phyloP scores from a whole-genome alignment of 2,329 filamentous ascomycete species.

The Fusarium albosuccineum region DNA sequence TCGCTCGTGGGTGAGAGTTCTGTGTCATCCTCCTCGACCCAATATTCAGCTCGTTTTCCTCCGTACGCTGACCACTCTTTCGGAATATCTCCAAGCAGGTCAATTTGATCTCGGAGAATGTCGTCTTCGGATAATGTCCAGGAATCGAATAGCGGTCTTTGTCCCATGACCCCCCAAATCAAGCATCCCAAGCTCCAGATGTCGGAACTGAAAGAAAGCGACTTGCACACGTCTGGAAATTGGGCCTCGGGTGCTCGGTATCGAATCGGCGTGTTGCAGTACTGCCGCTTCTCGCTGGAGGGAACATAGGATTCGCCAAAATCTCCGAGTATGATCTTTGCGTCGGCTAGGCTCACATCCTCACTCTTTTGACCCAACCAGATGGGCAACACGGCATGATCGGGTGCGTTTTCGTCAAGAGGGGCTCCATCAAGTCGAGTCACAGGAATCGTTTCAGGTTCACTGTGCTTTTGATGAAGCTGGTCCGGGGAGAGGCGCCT shows the following conservation, averaged over 20 bases:
- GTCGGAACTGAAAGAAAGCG: constrained; percentile 38
- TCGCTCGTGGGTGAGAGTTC: constrained; percentile 12
- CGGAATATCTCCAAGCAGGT: constrained; percentile 39
- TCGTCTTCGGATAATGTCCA: constrained; percentile 36
- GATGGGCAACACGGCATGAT: constrained; percentile 35
- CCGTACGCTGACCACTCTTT: constrained; percentile 37
- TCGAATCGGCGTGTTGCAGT: constrained; percentile 38
- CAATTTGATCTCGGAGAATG: constrained; percentile 35
- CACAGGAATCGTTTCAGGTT: constrained; percentile 33
- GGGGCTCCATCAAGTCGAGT: constrained; percentile 39
- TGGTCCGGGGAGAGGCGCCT: constrained; percentile 29
- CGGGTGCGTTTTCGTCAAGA: constrained; percentile 34
- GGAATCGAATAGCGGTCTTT: constrained; percentile 40
- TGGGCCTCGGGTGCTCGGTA: constrained; percentile 38
- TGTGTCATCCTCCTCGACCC: constrained; percentile 25
- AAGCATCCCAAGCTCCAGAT: constrained; percentile 42
- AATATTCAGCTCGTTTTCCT: constrained; percentile 27
- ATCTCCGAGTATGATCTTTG: constrained; percentile 37
- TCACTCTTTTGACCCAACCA: constrained; percentile 41
- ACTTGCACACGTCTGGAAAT: constrained; percentile 34
- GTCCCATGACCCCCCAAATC: constrained; percentile 38
- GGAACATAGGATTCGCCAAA: constrained; percentile 41
- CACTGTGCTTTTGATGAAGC: constrained; percentile 30
- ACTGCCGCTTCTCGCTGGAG: constrained; percentile 23
- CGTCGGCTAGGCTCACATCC: constrained; percentile 31